Evolutionary conservation across 768 basidiomycete genomes (phyloP).

Genomic region (Leccinum arenicola): DNA sequence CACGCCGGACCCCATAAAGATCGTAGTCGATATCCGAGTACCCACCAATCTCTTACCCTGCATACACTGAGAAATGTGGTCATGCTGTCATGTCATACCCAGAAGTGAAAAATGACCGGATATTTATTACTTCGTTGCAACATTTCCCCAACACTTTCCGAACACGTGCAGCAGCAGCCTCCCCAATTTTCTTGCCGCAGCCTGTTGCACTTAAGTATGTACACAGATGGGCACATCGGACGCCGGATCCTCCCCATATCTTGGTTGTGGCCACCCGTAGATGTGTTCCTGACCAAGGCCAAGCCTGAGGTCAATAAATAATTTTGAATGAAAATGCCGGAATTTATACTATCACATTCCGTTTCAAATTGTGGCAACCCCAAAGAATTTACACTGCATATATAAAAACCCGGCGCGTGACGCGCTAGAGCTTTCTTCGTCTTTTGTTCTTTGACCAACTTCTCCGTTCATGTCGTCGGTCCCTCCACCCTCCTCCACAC

Average conservation of each 20-base stretch:
- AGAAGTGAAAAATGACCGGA: background rate
- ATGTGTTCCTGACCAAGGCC: background rate
- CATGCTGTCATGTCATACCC: too few species aligned
- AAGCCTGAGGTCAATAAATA: background rate
- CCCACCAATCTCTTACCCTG: background rate
- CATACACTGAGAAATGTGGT: too few species aligned
- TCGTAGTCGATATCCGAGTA: background rate
- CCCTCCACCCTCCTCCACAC: slow-evolving; percentile 19
- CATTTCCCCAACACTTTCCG: slow-evolving; percentile 21
- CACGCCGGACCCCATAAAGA: background rate
- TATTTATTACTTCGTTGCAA: background rate
- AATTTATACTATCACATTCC: background rate
- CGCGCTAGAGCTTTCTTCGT: background rate
- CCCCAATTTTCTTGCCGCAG: background rate
- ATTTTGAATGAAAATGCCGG: background rate
- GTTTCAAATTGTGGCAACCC: slow-evolving; percentile 27
- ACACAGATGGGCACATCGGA: background rate
- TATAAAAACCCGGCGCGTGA: slow-evolving; percentile 18
- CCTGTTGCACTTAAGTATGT: background rate
- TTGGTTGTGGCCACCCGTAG: background rate
- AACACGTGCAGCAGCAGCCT: background rate
- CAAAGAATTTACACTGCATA: slow-evolving; percentile 32
- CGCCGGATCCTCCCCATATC: background rate
- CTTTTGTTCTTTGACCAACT: slow-evolving; percentile 26
- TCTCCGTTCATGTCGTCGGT: slow-evolving; percentile 23